Evolutionary conservation across 176 grass and related monocot species (phyloP), one percentile per base, ranked within the genome.

Genomic region (Cenchrus fungigraminus): DNA sequence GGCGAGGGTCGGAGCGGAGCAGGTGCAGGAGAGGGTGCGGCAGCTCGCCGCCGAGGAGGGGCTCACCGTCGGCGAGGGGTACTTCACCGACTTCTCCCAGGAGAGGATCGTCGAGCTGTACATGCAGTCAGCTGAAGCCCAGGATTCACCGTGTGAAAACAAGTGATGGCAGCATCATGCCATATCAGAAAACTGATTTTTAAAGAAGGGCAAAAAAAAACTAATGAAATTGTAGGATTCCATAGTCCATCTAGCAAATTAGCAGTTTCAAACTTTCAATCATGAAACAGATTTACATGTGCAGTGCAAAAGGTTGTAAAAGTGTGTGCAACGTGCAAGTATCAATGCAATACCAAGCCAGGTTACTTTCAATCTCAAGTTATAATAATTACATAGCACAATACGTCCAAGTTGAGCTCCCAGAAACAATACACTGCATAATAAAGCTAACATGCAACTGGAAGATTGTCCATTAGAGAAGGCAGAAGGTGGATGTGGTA

Each of bases 11-110:
- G 85, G 85, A 4, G 87, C 89, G 1, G 80, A 49, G 20, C 85
- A 87, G 71, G 95, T 98, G 31, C 93, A 93, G 80, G 62, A 56
- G 12, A 87, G 52, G 65, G 91, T 93, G 17, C 22, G 52, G 72
- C 83, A 60, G 20, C 87, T 95, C 4, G 87, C 91, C 0, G 74
- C n/a, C 0, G 87, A 71, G n/a, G 47, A 87, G 49, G 96, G 83
- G 1, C 17, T 98, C 60, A 14, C 28, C 31, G 87, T 81, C 12
- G 93, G 83, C 40, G 20, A 95, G 54, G 96, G 92, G 0, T 98
- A 98, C 82, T 92, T 87, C 86, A 93, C 93, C 0, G 93, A 95
- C 66, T 93, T 89, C 55, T 93, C 88, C 1, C 73, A 76, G 64
- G 86, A 91, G 16, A 88, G 87, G 46, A 80, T 94, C 67, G 47